Percentiles rank a stretch among this genome's conserved stretches.
Conservation (phyloP, 345 rosid genomes). For the Orychophragmus violaceus region DNA sequence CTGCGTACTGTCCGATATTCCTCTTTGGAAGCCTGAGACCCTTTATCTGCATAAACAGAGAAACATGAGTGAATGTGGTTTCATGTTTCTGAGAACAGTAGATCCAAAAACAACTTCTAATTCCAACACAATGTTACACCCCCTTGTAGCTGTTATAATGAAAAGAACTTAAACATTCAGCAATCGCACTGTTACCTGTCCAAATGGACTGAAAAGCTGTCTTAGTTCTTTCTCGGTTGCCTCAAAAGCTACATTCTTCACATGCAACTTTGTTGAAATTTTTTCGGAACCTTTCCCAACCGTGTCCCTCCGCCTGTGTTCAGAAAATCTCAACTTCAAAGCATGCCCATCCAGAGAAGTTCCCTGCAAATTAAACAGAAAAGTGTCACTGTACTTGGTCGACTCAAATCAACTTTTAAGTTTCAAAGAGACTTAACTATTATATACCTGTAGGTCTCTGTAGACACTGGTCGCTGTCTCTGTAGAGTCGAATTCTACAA, state of each 20-base stretch:
- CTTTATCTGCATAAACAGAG: constrained; percentile 51
- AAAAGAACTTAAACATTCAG: no score
- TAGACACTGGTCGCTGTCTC: constrained; percentile 66
- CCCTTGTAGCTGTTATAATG: neutral
- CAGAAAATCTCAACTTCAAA: constrained; percentile 71
- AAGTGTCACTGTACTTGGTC: neutral
- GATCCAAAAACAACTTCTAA: neutral
- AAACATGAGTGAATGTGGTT: neutral
- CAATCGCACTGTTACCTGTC: constrained; percentile 66
- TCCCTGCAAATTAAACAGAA: constrained; percentile 43
- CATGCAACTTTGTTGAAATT: constrained; percentile 72
- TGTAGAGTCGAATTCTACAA: constrained; percentile 75
- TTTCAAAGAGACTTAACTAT: neutral
- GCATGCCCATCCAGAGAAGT: constrained; percentile 93
- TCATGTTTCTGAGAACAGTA: neutral
- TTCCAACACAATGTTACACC: neutral
- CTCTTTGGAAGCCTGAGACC: constrained; percentile 78
- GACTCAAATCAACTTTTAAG: neutral
- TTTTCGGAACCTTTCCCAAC: constrained; percentile 42
- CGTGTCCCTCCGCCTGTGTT: constrained; percentile 62
- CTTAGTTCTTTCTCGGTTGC: constrained; percentile 87
- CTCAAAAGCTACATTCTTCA: constrained; percentile 89
- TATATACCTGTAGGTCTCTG: constrained; percentile 67
- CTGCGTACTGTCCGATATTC: constrained; percentile 54
- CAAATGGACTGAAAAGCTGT: constrained; percentile 89